Conservation (phyloP, 805 yeast genomes). For the Yarrowia yakushimensis region DNA sequence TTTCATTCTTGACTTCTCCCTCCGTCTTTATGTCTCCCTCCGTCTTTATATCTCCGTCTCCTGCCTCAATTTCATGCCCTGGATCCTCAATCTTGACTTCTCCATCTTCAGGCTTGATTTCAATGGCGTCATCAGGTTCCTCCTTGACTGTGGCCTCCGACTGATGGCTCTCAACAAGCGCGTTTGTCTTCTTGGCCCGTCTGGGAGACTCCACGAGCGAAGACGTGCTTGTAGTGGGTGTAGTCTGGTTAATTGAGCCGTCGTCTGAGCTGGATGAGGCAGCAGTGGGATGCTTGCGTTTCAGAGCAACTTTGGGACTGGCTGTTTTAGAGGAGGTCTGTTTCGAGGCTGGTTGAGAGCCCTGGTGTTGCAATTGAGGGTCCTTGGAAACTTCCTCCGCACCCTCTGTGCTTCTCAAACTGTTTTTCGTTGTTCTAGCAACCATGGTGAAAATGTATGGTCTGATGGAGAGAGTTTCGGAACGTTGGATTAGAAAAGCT, state of each 20-base stretch:
- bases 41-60: not conserved
- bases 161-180: not conserved
- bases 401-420: not conserved
- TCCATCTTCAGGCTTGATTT: too few relatives aligned
- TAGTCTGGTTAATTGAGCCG: not conserved
- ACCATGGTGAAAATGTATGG: not conserved
- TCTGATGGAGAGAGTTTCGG: not conserved
- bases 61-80: not conserved
- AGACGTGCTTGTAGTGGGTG: not conserved
- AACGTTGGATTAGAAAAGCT: too few relatives aligned
- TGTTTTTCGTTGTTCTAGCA: not conserved
- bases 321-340: not conserved
- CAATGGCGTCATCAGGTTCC: not conserved
- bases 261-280: not conserved
- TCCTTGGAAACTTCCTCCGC: not conserved
- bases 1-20: not conserved
- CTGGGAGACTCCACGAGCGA: not conserved
- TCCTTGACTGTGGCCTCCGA: not conserved
- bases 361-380: not conserved
- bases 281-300: not conserved
- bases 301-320: slow-evolving; percentile 4
- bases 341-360: not conserved
- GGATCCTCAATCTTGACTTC: not conserved
- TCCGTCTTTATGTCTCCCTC: not conserved
- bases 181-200: not conserved